Evolutionary conservation across 116 monocot species (phyloP), one percentile per base, ranked within the genome.

Genomic region (Phalaenopsis hybrid): DNA sequence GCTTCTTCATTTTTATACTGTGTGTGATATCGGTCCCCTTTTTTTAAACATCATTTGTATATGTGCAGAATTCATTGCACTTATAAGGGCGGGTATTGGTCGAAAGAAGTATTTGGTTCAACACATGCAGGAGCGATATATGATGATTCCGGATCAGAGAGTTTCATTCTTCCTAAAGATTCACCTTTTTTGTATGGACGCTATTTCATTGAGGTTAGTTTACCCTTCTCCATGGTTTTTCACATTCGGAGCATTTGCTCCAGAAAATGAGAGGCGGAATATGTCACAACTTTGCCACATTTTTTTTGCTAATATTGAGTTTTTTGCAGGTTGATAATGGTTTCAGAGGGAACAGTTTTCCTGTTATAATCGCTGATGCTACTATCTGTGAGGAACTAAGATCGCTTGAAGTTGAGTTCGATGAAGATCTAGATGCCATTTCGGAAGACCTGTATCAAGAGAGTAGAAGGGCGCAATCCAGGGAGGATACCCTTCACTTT

Each of bases 1-100:
- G 8, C 20, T 75, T 75, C 17, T 21, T 75, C 46, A 46, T 75
- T 75, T 20, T 45, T 16, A n/a, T 46, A 46, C 13, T 75, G 46
- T n/a, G n/a, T 75, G n/a, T 10, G 21, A 8, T 45, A 46, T 41
- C 41, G 16, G 18, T 45, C 23, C 45, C 15, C 6, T n/a, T 44
- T 18, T 20, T 28, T 51, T 11, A 6, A 77, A 57, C 28, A 73
- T 18, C 37, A 49, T 33, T 10, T 46, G 17, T 81, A 44, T 57
- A 55, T 78, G 25, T 89, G 80, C 88, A 99, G 99, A 84, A 94
- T 95, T 51, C 92, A 94, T 74, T 99, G 99, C 79, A 91, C 94
- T 4, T 83, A 81, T 73, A 91, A 85, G 86, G 99, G 99, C 5
- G 89, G 89, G 10, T 99, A 95, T 83, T 84, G 82, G 70, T 90